Evolutionary conservation across 495 filamentous ascomycete species (phyloP).

Genomic region (Penicillium diatomitis): DNA sequence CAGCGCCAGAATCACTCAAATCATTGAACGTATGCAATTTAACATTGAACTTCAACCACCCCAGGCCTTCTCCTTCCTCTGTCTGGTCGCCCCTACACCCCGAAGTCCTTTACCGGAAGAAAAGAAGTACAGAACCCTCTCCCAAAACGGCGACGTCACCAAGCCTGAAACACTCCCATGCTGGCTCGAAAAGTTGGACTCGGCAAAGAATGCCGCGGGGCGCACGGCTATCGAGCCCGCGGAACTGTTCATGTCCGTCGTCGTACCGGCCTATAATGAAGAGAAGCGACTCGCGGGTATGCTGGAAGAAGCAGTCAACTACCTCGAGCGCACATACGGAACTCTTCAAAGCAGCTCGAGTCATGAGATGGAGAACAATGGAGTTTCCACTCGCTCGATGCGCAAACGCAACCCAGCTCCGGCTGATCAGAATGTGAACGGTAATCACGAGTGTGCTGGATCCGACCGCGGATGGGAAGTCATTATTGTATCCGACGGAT

Average conservation of each 20-base stretch:
- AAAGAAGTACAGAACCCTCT: constrained; percentile 72
- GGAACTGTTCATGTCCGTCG: constrained; percentile 69
- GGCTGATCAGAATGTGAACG: constrained; percentile 17
- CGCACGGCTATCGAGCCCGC: constrained; percentile 35
- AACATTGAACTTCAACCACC: constrained; percentile 2
- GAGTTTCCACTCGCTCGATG: constrained; percentile 14
- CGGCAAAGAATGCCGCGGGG: constrained; percentile 27
- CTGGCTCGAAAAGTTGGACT: constrained; percentile 68
- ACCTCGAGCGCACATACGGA: constrained; percentile 68
- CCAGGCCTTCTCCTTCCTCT: constrained; percentile 63
- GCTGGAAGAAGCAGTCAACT: constrained; percentile 83
- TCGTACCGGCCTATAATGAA: constrained; percentile 95
- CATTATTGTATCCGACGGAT: constrained; percentile 90
- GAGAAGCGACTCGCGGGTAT: constrained; percentile 70
- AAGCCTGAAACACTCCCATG: constrained; percentile 59
- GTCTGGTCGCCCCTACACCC: constrained; percentile 70
- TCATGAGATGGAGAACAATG: neutral
- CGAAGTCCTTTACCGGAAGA: constrained; percentile 68
- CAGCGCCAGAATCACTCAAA: neutral
- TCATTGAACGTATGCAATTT: neutral
- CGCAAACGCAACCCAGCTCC: constrained; percentile 23
- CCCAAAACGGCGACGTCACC: constrained; percentile 52
- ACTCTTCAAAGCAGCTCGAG: constrained; percentile 16
- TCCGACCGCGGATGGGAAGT: constrained; percentile 74
- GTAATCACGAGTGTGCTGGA: constrained; percentile 10